These are phyloP conservation scores for Ustilago tritici DNA, from an alignment of 1,284 basidiomycete genomes.

Conservation along the genomic window DNA sequence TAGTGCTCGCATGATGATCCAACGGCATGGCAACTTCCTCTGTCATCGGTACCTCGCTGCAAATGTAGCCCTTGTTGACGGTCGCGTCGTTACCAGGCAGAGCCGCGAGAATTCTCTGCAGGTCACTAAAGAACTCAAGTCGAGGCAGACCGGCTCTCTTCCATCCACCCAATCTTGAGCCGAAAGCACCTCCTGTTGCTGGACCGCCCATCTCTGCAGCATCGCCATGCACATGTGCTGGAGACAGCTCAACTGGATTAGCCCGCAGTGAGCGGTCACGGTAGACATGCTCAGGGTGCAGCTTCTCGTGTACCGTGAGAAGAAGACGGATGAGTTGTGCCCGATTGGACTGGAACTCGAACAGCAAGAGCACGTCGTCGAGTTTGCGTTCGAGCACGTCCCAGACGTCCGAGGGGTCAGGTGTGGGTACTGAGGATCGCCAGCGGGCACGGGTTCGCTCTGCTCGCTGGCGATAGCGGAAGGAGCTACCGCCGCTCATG, in stretches of 20 bases:
- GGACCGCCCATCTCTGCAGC: constrained; percentile 38
- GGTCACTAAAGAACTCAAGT: constrained; percentile 52
- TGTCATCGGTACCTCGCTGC: constrained; percentile 11
- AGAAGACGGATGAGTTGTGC: constrained; percentile 50
- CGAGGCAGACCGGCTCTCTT: constrained; percentile 44
- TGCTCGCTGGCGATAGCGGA: constrained; percentile 41
- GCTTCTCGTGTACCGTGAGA: constrained; percentile 49
- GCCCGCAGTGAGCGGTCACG: constrained; percentile 37
- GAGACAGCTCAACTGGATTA: constrained; percentile 45
- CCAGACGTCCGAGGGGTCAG: constrained; percentile 60
- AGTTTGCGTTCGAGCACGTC: constrained; percentile 61
- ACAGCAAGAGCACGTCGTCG: constrained; percentile 53
- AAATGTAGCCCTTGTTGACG: constrained; percentile 32
- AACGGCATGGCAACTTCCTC: constrained; percentile 43
- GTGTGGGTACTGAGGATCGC: constrained; percentile 27
- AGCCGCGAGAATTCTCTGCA: constrained; percentile 35
- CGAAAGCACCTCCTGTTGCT: constrained; percentile 30
- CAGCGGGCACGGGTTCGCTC: constrained; percentile 38
- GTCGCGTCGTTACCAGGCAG: constrained; percentile 44
- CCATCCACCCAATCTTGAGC: constrained; percentile 42
- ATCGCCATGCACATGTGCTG: constrained; percentile 42
- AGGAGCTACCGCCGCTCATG: constrained; percentile 46
- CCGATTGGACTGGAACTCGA: constrained; percentile 59
- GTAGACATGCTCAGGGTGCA: constrained; percentile 54
- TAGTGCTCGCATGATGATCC: constrained; percentile 16